Conservation (phyloP, 1,284 basidiomycete genomes). For the Trichosporon coremiiforme region DNA sequence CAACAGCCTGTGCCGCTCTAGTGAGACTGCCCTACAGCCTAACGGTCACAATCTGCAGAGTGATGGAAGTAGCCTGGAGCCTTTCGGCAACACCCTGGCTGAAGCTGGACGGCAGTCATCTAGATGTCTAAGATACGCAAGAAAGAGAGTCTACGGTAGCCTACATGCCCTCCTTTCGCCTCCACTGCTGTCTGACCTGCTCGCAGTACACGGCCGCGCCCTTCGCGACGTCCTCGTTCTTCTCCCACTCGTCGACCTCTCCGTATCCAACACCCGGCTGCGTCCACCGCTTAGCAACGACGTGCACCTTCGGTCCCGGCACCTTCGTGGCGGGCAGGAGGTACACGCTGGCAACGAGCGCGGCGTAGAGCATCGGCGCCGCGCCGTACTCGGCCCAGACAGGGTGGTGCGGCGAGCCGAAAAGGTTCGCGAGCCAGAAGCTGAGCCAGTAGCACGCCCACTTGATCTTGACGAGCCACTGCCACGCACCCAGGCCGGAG, state of each 20-base stretch:
- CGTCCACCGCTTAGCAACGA: constrained; percentile 35
- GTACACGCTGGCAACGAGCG: constrained; percentile 40
- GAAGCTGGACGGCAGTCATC: no score
- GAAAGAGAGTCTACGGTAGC: background rate
- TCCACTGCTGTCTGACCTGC: constrained; percentile 40
- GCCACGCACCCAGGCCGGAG: constrained; percentile 40
- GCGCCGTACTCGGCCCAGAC: constrained; percentile 44
- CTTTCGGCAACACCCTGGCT: no score
- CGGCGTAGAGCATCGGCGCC: constrained; percentile 47
- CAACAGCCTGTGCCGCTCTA: no score
- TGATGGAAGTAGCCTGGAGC: no score
- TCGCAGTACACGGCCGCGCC: constrained; percentile 41
- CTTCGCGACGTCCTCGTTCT: constrained; percentile 33
- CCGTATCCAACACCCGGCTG: constrained; percentile 40
- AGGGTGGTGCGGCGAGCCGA: constrained; percentile 50
- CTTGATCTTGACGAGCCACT: constrained; percentile 61
- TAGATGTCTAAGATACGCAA: no score
- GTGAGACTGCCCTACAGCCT: no score
- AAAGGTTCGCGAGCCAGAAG: constrained; percentile 64
- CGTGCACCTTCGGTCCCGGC: constrained; percentile 41
- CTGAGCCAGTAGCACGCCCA: constrained; percentile 63
- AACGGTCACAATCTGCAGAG: no score
- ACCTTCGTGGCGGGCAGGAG: constrained; percentile 36
- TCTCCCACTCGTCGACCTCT: constrained; percentile 50
- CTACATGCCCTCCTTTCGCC: constrained; percentile 29